Base-by-base conservation (phyloP, 1,139 yeast species). In the Scheffersomyces illinoinensis region DNA sequence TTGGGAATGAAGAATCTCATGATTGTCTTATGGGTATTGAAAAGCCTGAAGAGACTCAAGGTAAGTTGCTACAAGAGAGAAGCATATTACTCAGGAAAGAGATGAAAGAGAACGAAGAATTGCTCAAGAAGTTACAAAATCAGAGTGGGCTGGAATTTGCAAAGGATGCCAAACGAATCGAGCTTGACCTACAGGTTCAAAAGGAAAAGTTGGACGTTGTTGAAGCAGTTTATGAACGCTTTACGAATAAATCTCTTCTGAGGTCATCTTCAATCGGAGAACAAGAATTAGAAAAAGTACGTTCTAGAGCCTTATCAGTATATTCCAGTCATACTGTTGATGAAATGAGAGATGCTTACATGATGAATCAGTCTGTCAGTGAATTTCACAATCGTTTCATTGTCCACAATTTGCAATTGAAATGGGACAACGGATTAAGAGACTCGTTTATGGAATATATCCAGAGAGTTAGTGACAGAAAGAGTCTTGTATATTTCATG, bases 401-500 rank as follows among this genome's bases (percentile, higher is more conserved):
- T 61, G 79, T 93, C 46, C 96, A 93, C 67, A 88, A 90, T 64
- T 81, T 93, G 71, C 85, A 87, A 66, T 71, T 93, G 68, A 89
- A 87, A 64, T 93, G 98, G 97, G 88, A 90, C 69, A 89, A 90
- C 61, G 71, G 77, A 7, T 79, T 89, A 14, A 79, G 96, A 56
- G 85, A 90, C 64, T 80, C 85, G 47, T 76, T 92, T 57, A 79
- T 84, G 64, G 81, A 85, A 50, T 91, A 91, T 67, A 71, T 89
- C 49, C 89, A 88, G 60, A 79, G 85, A 56, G 79, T 88, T 10
- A 81, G 84, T 23, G 85, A 87, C 52, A 76, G 90, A 49, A 81
- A 81, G 56, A 84, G 89, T 3, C 79, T 84, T 55, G 77, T 81
- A 0, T 90, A 88, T 70, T 88, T 85, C 62, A 76, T 89, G 80